A percentile compares a stretch with the other conserved stretches of the same genome.
These are phyloP conservation scores for Marasmius oreades DNA, from an alignment of 1,284 basidiomycete genomes.

Conservation along the genomic window DNA sequence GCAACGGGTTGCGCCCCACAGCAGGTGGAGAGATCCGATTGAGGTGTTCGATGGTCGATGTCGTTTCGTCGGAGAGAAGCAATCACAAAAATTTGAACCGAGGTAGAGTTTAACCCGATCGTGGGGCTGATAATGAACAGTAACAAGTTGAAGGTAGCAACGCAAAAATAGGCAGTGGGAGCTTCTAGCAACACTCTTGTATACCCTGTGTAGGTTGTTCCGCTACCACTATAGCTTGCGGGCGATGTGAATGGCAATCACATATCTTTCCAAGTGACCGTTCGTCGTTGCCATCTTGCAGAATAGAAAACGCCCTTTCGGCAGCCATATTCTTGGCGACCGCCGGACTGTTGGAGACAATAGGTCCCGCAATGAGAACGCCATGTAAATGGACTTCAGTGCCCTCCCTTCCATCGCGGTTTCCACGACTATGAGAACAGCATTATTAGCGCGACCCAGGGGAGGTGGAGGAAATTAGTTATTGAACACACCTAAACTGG, in stretches of 20 bases:
- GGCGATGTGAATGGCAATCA: slow-evolving; percentile 33
- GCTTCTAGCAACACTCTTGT: no score
- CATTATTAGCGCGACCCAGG: not conserved
- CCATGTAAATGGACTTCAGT: slow-evolving; percentile 58
- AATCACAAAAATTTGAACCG: no score
- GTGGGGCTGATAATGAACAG: no score
- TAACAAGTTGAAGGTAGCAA: no score
- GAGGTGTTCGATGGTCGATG: no score
- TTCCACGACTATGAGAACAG: not conserved
- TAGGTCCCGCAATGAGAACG: slow-evolving; percentile 52
- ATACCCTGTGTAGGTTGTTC: no score
- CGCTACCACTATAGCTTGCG: no score
- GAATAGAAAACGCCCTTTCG: slow-evolving; percentile 49
- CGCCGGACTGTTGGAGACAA: slow-evolving; percentile 48
- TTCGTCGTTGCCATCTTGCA: slow-evolving; percentile 44
- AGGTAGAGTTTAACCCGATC: no score
- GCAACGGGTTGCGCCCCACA: no score
- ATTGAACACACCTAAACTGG: slow-evolving; percentile 29
- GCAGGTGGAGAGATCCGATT: no score
- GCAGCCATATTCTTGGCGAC: slow-evolving; percentile 65
- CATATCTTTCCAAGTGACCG: slow-evolving; percentile 49
- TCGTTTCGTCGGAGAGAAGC: no score
- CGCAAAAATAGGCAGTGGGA: no score
- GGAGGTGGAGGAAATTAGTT: not conserved
- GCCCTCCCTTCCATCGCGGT: slow-evolving; percentile 6